Base-by-base conservation (phyloP, 495 filamentous ascomycete species). In the Penicillium flavigenum region DNA sequence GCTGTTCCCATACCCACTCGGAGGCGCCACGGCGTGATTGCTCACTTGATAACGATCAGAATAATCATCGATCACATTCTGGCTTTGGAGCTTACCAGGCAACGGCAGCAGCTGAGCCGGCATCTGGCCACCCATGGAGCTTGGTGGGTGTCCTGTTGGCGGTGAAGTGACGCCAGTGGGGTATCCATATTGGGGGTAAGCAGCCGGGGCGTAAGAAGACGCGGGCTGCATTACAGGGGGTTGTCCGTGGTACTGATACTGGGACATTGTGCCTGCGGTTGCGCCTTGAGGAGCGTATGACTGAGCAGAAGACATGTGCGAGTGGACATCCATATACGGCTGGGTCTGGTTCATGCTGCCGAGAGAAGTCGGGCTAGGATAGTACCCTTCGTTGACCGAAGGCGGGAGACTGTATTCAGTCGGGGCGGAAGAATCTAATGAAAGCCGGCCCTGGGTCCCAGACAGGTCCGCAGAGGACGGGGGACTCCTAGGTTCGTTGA, bases 311-410 rank as follows among this genome's bases (percentile, higher is more conserved):
- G 91, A 92, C 80, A 96, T 84, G 71, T 96, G 90, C 46, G 84
- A 82, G 66, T 93, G 83, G 46, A 87, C 90, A 60, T 95, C 92
- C 84, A 92, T 87, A 65, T 96, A 94, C 57, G 85, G 83, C 63
- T 86, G 86, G 45, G 81, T 77, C 65, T 88, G 85, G 76, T 97
- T 96, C 90, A 98, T 96, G 72, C 83, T 87, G 78, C 79, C 76
- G 71, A 91, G 65, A 11, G 68, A 63, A 42, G 64, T 68, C 26
- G 69, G 70, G 51, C 67, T 69, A n/a, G 68, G 66, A 53, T 77
- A 77, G 52, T 72, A 76, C 34, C 66, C 61, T 47, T 77, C 74
- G 63, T 59, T 67, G 41, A 68, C 68, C 12, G 62, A 52, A 32
- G 68, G 65, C 7, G 64, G 62, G 16, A 75, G 55, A 29, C 58